Conservation (phyloP, 306 rosid species). For the Trifolium repens region DNA sequence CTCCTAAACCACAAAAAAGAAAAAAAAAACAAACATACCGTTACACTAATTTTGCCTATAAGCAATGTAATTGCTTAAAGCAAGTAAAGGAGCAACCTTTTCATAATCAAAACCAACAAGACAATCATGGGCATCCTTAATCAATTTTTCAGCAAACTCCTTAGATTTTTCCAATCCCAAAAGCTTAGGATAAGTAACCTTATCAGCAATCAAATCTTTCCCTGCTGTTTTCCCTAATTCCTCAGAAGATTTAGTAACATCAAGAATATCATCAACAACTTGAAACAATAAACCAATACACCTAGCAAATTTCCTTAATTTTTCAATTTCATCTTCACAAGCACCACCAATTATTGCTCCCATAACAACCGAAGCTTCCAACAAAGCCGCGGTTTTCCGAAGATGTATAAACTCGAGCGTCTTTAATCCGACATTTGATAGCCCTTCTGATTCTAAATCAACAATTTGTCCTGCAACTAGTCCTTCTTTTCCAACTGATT, state of each 20-base stretch:
- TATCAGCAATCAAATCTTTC: slow-evolving; percentile 77
- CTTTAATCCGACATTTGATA: slow-evolving; percentile 53
- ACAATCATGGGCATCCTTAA: slow-evolving; percentile 57
- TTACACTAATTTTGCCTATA: slow-evolving; percentile 48
- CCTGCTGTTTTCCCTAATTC: slow-evolving; percentile 89
- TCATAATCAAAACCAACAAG: slow-evolving; percentile 55
- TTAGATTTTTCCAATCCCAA: slow-evolving; percentile 68
- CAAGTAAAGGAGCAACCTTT: slow-evolving; percentile 68
- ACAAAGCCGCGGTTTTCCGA: slow-evolving; percentile 73
- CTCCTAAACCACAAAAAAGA: background rate
- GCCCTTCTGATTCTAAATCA: slow-evolving; percentile 61
- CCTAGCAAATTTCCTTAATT: slow-evolving; percentile 63
- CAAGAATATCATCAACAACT: slow-evolving; percentile 87
- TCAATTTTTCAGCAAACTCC: slow-evolving; percentile 65
- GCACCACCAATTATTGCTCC: slow-evolving; percentile 81
- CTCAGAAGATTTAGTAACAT: slow-evolving; percentile 71
- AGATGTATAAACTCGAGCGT: slow-evolving; percentile 67
- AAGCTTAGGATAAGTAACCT: slow-evolving; percentile 75
- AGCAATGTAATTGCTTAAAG: slow-evolving; percentile 72
- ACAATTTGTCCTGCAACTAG: slow-evolving; percentile 78
- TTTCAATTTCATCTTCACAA: slow-evolving; percentile 54
- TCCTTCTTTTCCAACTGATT: slow-evolving; percentile 67
- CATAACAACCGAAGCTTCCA: slow-evolving; percentile 67
- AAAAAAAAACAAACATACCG: too few relatives aligned
- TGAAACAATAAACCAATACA: slow-evolving; percentile 72